Base-by-base conservation (phyloP, 805 yeast species). In the Candida loeiensis region DNA sequence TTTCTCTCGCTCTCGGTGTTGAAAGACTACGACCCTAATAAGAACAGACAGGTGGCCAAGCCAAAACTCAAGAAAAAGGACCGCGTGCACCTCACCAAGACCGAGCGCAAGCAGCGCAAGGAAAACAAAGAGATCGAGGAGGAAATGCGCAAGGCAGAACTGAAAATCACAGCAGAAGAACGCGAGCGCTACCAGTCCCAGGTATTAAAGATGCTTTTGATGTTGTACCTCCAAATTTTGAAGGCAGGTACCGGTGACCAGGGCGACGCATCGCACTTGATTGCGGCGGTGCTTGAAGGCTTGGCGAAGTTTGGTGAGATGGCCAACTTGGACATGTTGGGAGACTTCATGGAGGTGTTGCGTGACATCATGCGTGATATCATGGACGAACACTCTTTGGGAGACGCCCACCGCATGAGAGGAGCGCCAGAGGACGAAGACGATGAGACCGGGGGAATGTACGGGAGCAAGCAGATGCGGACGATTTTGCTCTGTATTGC, bases 261-360 rank as follows among this genome's bases (percentile, higher is more conserved):
- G 33, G 76, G 80, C 14, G 75, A 79, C 27, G 74, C 76, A 14
- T 49, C 48, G 20, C 42, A 44, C 11, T 66, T 93, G 39, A 80
- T 88, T 71, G 96, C 95, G 6, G 74, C 91, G 0, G 95, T 91
- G 0, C 69, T 93, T 40, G 98, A 93, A 64, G 98, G 98, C 3
- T 65, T 93, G 41, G 85, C 97, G 1, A 79, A 79, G 55, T 89
- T 82, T 56, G 96, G 98, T 2, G 93, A 84, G 53, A 81, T 90
- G 80, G 89, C 95, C 17, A 93, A 93, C 56, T 79, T 91, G 42
- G 98, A 93, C 49, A 69, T 93, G 33, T 74, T 93, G 50, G 98
- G 98, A 18, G 99, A 93, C 58, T 80, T 93, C 62, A 69, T 93
- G 37, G 95, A 84, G 56, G 96, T 90, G 6, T 72, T 93, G 59